phyloP scores from a whole-genome alignment of 140 eudicot genomes.

The Ambrosia hybrid region DNA sequence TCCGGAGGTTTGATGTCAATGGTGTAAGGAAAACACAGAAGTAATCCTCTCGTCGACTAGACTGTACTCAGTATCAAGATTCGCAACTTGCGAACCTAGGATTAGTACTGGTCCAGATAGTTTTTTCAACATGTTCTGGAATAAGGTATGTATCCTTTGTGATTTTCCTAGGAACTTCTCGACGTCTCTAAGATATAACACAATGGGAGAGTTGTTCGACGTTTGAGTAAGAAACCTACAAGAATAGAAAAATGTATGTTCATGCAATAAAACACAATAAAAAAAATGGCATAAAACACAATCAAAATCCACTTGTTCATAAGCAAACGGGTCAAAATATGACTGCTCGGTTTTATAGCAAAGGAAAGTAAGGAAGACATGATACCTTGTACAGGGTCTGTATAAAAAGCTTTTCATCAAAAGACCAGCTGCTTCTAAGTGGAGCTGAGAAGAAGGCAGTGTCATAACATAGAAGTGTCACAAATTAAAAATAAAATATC shows the following conservation, averaged over 20 bases:
- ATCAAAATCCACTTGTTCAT: background rate
- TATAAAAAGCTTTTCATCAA: constrained; percentile 81
- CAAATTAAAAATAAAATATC: background rate
- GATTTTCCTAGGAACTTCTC: constrained; percentile 74
- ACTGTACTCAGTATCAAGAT: constrained; percentile 35
- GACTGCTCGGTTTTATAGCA: background rate
- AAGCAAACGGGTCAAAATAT: background rate
- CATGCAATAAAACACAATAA: too few relatives aligned
- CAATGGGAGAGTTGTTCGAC: constrained; percentile 62
- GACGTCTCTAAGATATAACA: constrained; percentile 81
- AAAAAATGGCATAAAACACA: background rate
- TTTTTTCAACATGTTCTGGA: constrained; percentile 86
- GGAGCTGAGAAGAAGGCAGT: constrained; percentile 55
- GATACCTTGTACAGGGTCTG: constrained; percentile 88
- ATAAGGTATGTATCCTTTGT: constrained; percentile 58
- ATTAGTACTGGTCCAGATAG: constrained; percentile 73
- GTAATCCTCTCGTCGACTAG: constrained; percentile 62
- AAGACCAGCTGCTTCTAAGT: constrained; percentile 80
- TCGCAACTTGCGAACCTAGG: constrained; percentile 64
- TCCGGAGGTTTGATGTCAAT: constrained; percentile 86
- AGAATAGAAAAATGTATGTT: background rate
- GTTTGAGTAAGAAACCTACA: constrained; percentile 72
- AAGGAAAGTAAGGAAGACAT: background rate
- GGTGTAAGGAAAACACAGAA: constrained; percentile 73
- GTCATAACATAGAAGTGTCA: constrained; percentile 15